These are phyloP conservation scores for Phytophthora citricola DNA, from an alignment of 352 stramenopile genomes.

Conservation along the genomic window DNA sequence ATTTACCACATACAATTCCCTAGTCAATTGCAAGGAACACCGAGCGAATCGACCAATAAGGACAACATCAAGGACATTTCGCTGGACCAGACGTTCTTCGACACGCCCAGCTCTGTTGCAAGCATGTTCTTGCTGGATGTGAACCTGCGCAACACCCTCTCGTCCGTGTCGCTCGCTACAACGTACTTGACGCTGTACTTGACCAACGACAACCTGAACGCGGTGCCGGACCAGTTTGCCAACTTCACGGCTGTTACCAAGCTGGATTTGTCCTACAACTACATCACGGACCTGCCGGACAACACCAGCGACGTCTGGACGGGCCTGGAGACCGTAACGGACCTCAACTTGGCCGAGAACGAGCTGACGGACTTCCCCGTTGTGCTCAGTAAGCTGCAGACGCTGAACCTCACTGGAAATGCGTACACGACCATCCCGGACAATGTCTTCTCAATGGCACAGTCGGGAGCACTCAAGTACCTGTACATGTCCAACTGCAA, in stretches of 20 bases:
- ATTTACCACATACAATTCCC: conserved; percentile 7
- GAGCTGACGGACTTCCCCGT: conserved; percentile 47
- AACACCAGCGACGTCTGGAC: conserved; percentile 40
- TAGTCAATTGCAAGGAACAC: conserved; percentile 44
- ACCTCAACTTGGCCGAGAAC: conserved; percentile 53
- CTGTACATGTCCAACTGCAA: conserved; percentile 59
- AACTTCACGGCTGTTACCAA: conserved; percentile 40
- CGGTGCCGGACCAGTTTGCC: conserved; percentile 43
- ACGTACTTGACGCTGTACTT: conserved; percentile 43
- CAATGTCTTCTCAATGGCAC: conserved; percentile 51
- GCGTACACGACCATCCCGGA: conserved; percentile 50
- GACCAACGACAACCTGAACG: conserved; percentile 56
- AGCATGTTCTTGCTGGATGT: conserved; percentile 49
- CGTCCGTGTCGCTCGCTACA: conserved; percentile 35
- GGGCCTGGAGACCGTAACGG: conserved; percentile 39
- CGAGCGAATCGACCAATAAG: conserved; percentile 38
- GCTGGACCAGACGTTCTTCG: conserved; percentile 64
- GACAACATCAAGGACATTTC: conserved; percentile 51
- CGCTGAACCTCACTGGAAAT: conserved; percentile 60
- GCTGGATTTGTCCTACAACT: conserved; percentile 59
- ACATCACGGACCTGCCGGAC: conserved; percentile 49
- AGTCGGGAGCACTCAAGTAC: conserved; percentile 45
- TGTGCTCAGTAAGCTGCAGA: conserved; percentile 39
- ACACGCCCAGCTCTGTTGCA: conserved; percentile 37
- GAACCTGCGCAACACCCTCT: conserved; percentile 48